Evolutionary conservation across 2,329 filamentous ascomycete genomes (phyloP), one percentile per base, ranked within the genome.

Genomic region (Xylaria sp.): DNA sequence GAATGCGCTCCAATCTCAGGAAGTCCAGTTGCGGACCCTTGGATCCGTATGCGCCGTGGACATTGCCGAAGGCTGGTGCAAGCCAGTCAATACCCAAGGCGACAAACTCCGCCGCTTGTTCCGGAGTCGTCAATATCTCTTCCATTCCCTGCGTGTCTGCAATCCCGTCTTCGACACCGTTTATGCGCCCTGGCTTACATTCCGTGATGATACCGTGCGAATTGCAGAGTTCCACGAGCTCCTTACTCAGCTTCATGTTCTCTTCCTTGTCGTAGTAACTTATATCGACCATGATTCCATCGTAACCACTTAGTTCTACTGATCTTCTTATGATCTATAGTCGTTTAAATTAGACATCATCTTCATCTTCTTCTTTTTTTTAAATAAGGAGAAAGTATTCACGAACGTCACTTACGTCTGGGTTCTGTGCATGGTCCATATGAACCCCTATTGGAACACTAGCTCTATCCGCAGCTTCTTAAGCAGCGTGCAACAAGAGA

Each of bases 241-340:
- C 46, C 46, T 54, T 52, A 20, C 59, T 51, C 6, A 51, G 31
- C 13, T 41, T 51, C 46, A 52, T 39, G 25, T 54, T 62, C 6
- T 62, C 46, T 62, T 62, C 59, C 15, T 51, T 51, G 18, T 62
- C 59, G 18, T 62, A 52, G 59, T 51, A 28, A n/a, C 46, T 51
- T 28, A 52, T 52, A n/a, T 62, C 59, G 5, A 62, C 46, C 59
- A 62, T 62, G 60, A 62, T 62, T 20, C 59, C 59, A n/a, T 62
- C 59, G 25, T 51, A 62, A 13, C 59, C 59, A 28, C 59, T 46
- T 9, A 62, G 59, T 6, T 52, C 59, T 23, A 62, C 59, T 52
- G 46, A 62, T 31, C 28, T 23, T 52, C 59, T 62, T 15, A 62
- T 62, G n/a, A 62, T 31, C 59, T 62, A 52, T 3, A 43, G 3